Conservation (phyloP, 2,329 filamentous ascomycete genomes). For the Beauveria scarabaeidicola region DNA sequence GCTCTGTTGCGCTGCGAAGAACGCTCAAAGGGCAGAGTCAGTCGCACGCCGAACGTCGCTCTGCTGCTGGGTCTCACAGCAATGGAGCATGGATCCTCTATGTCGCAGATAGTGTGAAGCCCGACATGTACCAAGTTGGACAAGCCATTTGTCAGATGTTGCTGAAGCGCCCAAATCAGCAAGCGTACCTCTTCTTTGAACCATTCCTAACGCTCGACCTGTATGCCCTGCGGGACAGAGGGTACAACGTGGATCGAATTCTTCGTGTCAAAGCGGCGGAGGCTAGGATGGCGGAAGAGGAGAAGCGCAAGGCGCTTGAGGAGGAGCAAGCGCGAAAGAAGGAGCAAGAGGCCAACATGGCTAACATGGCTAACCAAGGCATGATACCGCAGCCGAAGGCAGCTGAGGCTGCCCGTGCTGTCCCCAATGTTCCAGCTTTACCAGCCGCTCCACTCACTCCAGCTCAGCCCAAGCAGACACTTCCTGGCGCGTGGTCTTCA, state of each 20-base stretch:
- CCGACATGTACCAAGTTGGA: conserved; percentile 87
- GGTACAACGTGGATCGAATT: conserved; percentile 95
- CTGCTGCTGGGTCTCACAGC: conserved; percentile 55
- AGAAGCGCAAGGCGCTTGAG: conserved; percentile 65
- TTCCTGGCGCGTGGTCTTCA: conserved; percentile 72
- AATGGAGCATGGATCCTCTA: conserved; percentile 59
- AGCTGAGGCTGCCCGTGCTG: conserved; percentile 30
- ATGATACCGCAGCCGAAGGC: conserved; percentile 15
- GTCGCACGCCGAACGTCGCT: conserved; percentile 65
- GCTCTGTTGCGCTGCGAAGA: conserved; percentile 66
- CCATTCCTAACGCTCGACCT: conserved; percentile 82
- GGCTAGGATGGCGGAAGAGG: conserved; percentile 76
- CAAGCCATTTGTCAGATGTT: conserved; percentile 77
- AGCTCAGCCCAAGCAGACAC: conserved; percentile 34
- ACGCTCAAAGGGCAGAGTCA: conserved; percentile 64
- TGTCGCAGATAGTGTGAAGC: conserved; percentile 58
- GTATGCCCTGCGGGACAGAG: conserved; percentile 70
- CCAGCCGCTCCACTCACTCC: conserved; percentile 33
- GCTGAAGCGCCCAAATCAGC: conserved; percentile 73
- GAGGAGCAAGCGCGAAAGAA: conserved; percentile 62
- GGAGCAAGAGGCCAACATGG: conserved; percentile 34
- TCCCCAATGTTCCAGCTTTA: conserved; percentile 32
- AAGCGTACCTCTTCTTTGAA: conserved; percentile 84
- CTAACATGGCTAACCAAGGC: conserved; percentile 29
- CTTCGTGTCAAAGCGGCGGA: conserved; percentile 81